These are phyloP conservation scores for Knoxdaviesia capensis DNA, from an alignment of 2,329 filamentous ascomycete genomes.

Conservation along the genomic window DNA sequence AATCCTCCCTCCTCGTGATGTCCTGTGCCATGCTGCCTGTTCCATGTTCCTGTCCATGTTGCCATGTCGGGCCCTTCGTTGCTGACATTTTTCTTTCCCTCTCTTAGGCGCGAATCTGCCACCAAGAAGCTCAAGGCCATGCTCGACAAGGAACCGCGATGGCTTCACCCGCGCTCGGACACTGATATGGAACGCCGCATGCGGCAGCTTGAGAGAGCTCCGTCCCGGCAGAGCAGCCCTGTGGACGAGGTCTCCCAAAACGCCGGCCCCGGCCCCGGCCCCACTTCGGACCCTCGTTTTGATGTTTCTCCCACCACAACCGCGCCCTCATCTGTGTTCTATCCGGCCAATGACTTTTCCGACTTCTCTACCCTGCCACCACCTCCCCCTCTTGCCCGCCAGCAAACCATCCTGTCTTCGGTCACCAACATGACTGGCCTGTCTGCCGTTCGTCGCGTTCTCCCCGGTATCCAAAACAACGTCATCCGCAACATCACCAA, in stretches of 20 bases:
- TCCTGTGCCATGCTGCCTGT: background rate
- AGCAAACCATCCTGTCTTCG: conserved; percentile 15
- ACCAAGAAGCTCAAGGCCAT: conserved; percentile 36
- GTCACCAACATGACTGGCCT: conserved; percentile 17
- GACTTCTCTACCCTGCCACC: background rate
- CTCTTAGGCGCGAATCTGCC: conserved; percentile 30
- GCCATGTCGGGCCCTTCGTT: background rate
- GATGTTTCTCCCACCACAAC: background rate
- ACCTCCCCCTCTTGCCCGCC: conserved; percentile 12
- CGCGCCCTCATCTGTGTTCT: background rate
- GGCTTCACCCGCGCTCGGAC: conserved; percentile 29
- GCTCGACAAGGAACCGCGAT: conserved; percentile 37
- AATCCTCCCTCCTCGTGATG: too few relatives aligned
- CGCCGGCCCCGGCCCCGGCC: background rate
- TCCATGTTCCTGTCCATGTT: background rate
- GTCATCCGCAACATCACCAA: conserved; percentile 17
- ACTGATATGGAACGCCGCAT: conserved; percentile 31
- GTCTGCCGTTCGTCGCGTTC: conserved; percentile 13
- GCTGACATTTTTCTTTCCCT: background rate
- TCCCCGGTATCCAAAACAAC: conserved; percentile 12
- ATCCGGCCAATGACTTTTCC: too few relatives aligned
- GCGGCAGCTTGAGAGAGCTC: conserved; percentile 19
- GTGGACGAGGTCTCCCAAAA: background rate
- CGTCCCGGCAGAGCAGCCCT: conserved; percentile 10
- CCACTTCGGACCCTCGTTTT: background rate